These are phyloP conservation scores for Colletotrichum tamarilloi DNA, from an alignment of 2,329 filamentous ascomycete species.

Conservation along the genomic window DNA sequence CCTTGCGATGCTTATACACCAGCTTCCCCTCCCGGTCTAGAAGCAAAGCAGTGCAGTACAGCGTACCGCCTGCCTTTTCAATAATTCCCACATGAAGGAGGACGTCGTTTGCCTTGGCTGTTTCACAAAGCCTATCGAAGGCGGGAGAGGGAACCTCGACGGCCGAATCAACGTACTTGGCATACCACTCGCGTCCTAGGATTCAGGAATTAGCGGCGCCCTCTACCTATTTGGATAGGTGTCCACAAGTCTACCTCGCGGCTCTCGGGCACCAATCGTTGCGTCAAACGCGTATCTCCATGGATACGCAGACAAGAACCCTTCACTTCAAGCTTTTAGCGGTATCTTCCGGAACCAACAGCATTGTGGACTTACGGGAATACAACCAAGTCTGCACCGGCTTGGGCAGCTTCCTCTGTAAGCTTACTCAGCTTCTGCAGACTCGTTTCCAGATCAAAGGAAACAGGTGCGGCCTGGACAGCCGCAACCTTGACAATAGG, in stretches of 20 bases:
- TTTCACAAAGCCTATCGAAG: conserved; percentile 45
- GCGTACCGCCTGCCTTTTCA: conserved; percentile 52
- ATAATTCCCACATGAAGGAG: conserved; percentile 52
- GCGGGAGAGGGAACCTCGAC: conserved; percentile 51
- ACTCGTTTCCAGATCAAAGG: conserved; percentile 50
- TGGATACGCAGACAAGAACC: conserved; percentile 53
- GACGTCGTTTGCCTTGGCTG: conserved; percentile 48
- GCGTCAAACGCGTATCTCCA: conserved; percentile 56
- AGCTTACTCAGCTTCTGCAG: conserved; percentile 48
- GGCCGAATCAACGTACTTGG: conserved; percentile 51
- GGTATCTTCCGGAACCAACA: neutral
- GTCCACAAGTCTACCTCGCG: conserved; percentile 43
- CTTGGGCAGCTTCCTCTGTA: conserved; percentile 46
- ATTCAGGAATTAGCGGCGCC: neutral
- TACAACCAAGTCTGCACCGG: conserved; percentile 51
- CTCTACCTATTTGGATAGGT: neutral
- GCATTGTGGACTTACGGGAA: conserved; percentile 49
- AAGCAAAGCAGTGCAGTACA: conserved; percentile 53
- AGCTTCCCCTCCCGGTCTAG: conserved; percentile 49
- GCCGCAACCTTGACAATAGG: conserved; percentile 50
- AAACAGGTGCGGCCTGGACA: conserved; percentile 52
- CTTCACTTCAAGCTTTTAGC: conserved; percentile 42
- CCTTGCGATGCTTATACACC: conserved; percentile 51
- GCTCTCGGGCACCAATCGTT: conserved; percentile 53
- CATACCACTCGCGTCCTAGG: conserved; percentile 53